Conservation (phyloP, 768 basidiomycete genomes). For the Termitomyces sp. region DNA sequence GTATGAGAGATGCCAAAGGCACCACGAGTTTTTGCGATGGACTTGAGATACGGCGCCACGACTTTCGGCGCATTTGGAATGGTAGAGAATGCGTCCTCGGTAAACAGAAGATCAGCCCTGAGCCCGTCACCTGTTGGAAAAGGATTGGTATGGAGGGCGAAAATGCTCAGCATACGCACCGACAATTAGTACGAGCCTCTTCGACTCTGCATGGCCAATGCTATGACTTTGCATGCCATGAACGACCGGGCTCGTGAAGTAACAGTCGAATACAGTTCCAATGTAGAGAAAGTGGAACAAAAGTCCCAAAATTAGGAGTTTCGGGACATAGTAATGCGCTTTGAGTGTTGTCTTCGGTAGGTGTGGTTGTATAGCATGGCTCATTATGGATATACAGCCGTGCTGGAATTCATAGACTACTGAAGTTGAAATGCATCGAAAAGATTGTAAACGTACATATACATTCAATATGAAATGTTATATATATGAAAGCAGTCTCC, state of each 20-base stretch:
- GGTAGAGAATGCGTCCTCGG: constrained; percentile 51
- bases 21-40: constrained; percentile 60
- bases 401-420: neutral
- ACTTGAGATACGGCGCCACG: constrained; percentile 71
- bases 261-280: constrained; percentile 77
- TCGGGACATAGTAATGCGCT: constrained; percentile 31
- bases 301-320: constrained; percentile 60
- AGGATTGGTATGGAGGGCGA: neutral
- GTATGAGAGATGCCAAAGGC: constrained; percentile 86
- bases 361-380: neutral
- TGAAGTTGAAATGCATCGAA: neutral
- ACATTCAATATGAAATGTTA: neutral
- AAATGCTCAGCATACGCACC: constrained; percentile 36
- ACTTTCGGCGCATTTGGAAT: constrained; percentile 48
- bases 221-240: constrained; percentile 66
- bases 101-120: constrained; percentile 75
- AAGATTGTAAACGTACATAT: constrained; percentile 1
- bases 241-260: constrained; percentile 81
- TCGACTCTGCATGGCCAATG: constrained; percentile 44
- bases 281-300: constrained; percentile 73
- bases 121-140: constrained; percentile 65
- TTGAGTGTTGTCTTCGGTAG: neutral
- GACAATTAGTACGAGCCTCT: constrained; percentile 75
- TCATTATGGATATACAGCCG: constrained; percentile 4
- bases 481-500: neutral